Evolutionary conservation across 352 stramenopile species (phyloP).

Genomic region (Blastocystis sp.): DNA sequence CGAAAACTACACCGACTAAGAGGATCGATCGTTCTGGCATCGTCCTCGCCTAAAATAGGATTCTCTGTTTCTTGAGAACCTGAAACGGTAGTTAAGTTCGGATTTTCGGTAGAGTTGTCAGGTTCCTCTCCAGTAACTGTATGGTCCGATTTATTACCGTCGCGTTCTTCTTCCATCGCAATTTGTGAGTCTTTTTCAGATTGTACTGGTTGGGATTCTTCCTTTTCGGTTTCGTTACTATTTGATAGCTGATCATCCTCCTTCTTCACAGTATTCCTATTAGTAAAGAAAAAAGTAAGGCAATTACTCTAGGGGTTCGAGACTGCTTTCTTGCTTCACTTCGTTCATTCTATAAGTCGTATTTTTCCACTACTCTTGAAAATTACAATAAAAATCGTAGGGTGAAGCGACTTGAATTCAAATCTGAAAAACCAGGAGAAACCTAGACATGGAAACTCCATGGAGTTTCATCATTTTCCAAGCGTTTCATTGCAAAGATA

Average conservation of each 20-base stretch:
- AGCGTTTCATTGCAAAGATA: neutral
- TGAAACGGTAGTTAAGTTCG: neutral
- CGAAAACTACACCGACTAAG: neutral
- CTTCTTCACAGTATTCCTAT: neutral
- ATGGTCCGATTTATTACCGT: neutral
- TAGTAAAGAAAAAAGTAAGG: neutral
- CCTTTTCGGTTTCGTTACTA: neutral
- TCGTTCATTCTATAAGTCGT: neutral
- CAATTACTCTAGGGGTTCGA: neutral
- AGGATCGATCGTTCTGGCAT: neutral
- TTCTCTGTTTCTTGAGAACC: neutral
- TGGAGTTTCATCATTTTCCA: neutral
- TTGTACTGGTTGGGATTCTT: neutral
- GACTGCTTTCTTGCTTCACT: neutral
- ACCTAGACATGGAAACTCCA: neutral
- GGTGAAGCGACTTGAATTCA: slow-evolving; percentile 6
- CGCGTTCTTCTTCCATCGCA: neutral
- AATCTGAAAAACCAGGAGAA: slow-evolving; percentile 42
- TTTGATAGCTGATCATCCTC: neutral
- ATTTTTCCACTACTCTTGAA: neutral
- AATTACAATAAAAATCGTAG: neutral
- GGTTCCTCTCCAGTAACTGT: neutral
- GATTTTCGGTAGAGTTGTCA: neutral
- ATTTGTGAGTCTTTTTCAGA: neutral
- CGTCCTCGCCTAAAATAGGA: neutral